A percentile compares a stretch with the other conserved stretches of the same genome.
phyloP scores from a whole-genome alignment of 2,329 filamentous ascomycete genomes.

The Graphilbum ipis-grandicollis region DNA sequence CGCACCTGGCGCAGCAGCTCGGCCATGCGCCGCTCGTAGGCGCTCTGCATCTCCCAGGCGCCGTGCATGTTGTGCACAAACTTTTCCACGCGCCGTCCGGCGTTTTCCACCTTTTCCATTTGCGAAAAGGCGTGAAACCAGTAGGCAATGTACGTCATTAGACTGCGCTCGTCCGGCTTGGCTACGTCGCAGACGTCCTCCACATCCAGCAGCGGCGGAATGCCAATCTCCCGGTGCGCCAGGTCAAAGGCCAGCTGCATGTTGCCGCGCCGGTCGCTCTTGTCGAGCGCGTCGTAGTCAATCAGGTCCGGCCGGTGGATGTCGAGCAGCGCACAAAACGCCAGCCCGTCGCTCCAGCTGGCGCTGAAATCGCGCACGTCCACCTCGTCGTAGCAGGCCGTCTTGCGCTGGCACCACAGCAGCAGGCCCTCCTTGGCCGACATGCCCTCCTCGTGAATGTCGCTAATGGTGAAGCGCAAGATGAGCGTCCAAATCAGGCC shows the following conservation, averaged over 20 bases:
- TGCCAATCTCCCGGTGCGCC: slow-evolving; percentile 88
- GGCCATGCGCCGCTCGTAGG: slow-evolving; percentile 81
- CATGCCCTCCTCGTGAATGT: slow-evolving; percentile 96
- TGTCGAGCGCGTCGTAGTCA: slow-evolving; percentile 89
- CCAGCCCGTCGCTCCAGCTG: slow-evolving; percentile 95
- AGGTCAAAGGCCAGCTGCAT: slow-evolving; percentile 98
- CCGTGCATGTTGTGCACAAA: slow-evolving; percentile 98
- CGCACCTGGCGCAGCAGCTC: slow-evolving; percentile 61
- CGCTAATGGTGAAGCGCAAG: slow-evolving; percentile 92
- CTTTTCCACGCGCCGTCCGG: slow-evolving; percentile 88
- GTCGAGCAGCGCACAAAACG: slow-evolving; percentile 89
- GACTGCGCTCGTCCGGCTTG: slow-evolving; percentile 84
- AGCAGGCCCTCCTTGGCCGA: slow-evolving; percentile 91
- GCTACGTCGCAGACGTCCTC: slow-evolving; percentile 96
- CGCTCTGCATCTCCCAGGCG: slow-evolving; percentile 98
- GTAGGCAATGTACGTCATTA: slow-evolving; percentile 99
- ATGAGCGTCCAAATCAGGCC: slow-evolving; percentile 98
- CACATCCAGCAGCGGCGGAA: slow-evolving; percentile 86
- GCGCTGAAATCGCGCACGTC: slow-evolving; percentile 86
- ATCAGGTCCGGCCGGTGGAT: slow-evolving; percentile 96
- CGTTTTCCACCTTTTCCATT: slow-evolving; percentile 97
- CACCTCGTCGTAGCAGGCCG: slow-evolving; percentile 93
- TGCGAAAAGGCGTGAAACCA: slow-evolving; percentile 99
- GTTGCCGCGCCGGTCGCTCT: slow-evolving; percentile 84
- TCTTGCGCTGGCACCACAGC: slow-evolving; percentile 96